Conservation (phyloP, 306 rosid genomes). For the Vigna nakashimae region DNA sequence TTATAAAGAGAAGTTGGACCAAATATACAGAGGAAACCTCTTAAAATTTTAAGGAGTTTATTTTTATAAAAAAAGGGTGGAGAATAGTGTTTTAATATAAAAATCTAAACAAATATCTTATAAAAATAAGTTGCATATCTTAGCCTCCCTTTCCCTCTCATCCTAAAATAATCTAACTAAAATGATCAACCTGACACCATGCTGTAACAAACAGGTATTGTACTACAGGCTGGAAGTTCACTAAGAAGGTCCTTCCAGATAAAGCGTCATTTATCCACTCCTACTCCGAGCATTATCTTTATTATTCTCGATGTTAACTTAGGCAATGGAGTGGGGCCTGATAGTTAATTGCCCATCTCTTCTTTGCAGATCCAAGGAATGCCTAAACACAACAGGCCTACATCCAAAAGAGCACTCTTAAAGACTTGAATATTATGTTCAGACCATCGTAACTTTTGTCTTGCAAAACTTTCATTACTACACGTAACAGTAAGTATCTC, state of each 20-base stretch:
- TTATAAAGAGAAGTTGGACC: not conserved
- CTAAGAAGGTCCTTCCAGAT: not conserved
- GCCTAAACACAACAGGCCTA: not conserved
- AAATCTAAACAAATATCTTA: not conserved
- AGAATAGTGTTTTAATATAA: not conserved
- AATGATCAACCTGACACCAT: constrained; percentile 9
- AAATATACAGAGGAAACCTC: not conserved
- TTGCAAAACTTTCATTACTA: constrained; percentile 3
- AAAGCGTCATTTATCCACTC: not conserved
- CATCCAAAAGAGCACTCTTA: not conserved
- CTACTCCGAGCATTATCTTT: not conserved
- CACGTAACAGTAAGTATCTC: not conserved
- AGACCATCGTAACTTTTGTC: not conserved
- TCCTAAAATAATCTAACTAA: not conserved
- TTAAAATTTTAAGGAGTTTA: not conserved
- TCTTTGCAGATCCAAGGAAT: not conserved
- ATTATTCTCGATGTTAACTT: not conserved
- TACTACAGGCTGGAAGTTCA: not conserved
- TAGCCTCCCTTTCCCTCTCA: constrained; percentile 1
- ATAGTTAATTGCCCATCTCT: not conserved
- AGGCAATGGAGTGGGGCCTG: not conserved
- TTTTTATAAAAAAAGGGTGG: not conserved
- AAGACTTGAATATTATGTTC: not conserved
- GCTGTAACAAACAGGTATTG: not conserved
- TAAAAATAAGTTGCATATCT: not conserved